Base-by-base conservation (phyloP, 2,329 filamentous ascomycete genomes). In the Colletotrichum eleusines region DNA sequence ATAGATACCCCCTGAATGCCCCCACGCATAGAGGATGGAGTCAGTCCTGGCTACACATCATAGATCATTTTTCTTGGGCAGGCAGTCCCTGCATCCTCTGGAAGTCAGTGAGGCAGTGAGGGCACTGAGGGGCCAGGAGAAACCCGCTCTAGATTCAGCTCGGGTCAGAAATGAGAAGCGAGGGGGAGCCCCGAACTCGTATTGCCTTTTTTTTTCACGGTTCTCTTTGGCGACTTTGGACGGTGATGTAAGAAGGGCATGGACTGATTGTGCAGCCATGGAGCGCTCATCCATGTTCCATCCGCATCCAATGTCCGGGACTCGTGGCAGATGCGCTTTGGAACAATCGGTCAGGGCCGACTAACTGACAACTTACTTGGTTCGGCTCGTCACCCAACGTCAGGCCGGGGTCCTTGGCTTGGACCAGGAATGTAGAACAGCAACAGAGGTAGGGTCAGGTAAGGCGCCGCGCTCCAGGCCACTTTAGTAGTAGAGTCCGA, bases 271-370 rank as follows among this genome's bases (percentile, higher is more conserved):
- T 62, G 67, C 57, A 35, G 28, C 55, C 63, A 65, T 65, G 48
- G 48, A 46, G 20, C 44, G 20, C 38, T 14, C 28, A 54, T 63
- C 48, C 60, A 63, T 40, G 31, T 51, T n/a, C 26, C 44, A 69
- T 69, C 64, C 64, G 59, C 68, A 68, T 48, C 57, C 58, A 68
- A 68, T 71, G 26, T 68, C 64, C 68, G 68, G 53, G 48, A 59
- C 58, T 44, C 48, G 64, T 55, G 58, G 68, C 64, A 59, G 57
- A 51, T 59, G 42, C 23, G 33, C 55, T 68, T 59, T 53, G 28
- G 64, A 46, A 55, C 57, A 62, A 38, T 58, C 42, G 28, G 57
- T 63, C 63, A 58, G 35, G 50, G 53, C 58, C 57, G 63, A 38
- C 23, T 68, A 28, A 33, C 31, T 7, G 28, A 51, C 23, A 20